These are phyloP conservation scores for Musa troglodytarum DNA, from an alignment of 176 grass and related monocot genomes.

Conservation along the genomic window DNA sequence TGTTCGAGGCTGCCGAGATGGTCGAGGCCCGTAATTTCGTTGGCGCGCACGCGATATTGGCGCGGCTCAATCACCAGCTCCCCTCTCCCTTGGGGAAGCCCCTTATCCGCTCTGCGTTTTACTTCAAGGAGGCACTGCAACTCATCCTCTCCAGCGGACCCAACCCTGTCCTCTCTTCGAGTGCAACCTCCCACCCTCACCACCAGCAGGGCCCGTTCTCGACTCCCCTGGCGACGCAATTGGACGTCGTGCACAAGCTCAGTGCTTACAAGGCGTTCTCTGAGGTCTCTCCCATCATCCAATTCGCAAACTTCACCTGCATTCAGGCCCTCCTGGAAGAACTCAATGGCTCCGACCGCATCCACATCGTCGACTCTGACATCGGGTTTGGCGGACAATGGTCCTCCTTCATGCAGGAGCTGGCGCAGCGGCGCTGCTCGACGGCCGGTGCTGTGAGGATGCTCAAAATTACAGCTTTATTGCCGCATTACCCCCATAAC, in stretches of 20 bases:
- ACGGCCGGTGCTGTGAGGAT: background rate
- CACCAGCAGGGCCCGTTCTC: background rate
- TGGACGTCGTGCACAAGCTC: constrained; percentile 6
- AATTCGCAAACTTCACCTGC: constrained; percentile 19
- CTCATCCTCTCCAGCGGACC: background rate
- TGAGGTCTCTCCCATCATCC: constrained; percentile 12
- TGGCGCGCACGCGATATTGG: constrained; percentile 95
- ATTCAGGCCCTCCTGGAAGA: constrained; percentile 15
- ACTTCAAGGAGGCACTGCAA: constrained; percentile 22
- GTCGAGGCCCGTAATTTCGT: constrained; percentile 61
- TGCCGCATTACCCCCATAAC: background rate
- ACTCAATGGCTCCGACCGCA: background rate
- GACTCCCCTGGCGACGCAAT: background rate
- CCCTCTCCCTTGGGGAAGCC: constrained; percentile 30
- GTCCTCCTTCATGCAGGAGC: constrained; percentile 20
- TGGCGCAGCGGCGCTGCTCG: background rate
- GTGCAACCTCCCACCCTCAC: background rate
- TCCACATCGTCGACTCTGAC: constrained; percentile 22
- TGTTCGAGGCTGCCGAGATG: constrained; percentile 61
- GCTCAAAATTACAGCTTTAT: constrained; percentile 12
- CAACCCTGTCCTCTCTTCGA: background rate
- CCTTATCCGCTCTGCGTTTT: background rate
- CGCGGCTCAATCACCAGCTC: constrained; percentile 99
- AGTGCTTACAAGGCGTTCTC: constrained; percentile 14
- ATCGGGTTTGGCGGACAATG: constrained; percentile 14